Conservation (phyloP, 345 rosid genomes). For the Eutrema japonicum region DNA sequence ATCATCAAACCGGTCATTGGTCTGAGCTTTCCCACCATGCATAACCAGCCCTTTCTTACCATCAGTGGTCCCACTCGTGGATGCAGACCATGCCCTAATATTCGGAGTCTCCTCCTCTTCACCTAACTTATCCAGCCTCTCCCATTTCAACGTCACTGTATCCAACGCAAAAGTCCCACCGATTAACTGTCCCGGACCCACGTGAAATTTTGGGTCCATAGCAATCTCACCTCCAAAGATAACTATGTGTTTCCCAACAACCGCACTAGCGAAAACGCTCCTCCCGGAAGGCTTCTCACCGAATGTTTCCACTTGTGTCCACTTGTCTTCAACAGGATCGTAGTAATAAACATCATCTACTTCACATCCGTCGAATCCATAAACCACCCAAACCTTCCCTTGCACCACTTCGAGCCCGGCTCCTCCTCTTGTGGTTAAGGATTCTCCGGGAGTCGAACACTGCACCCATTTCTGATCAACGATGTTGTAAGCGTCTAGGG, state of each 20-base stretch:
- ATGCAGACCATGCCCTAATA: constrained; percentile 39
- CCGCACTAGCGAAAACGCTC: constrained; percentile 42
- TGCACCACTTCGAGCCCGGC: constrained; percentile 40
- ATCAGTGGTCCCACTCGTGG: constrained; percentile 23
- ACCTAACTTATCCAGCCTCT: constrained; percentile 27
- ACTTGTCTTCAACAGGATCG: constrained; percentile 25
- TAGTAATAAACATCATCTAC: constrained; percentile 32
- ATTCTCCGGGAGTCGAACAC: constrained; percentile 28
- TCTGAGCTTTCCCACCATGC: constrained; percentile 42
- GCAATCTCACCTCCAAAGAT: constrained; percentile 42
- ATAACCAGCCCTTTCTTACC: constrained; percentile 39
- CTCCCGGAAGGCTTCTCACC: constrained; percentile 38
- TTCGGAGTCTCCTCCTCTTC: constrained; percentile 28
- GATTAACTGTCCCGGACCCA: constrained; percentile 34
- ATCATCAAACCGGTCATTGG: constrained; percentile 37
- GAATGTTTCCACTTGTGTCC: constrained; percentile 38
- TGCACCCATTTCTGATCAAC: constrained; percentile 32
- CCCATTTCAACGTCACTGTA: constrained; percentile 36
- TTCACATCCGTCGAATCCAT: constrained; percentile 37
- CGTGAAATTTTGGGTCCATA: constrained; percentile 30
- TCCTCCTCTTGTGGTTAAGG: constrained; percentile 34
- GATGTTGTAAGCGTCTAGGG: constrained; percentile 33
- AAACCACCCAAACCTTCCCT: constrained; percentile 42
- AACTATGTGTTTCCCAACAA: constrained; percentile 38
- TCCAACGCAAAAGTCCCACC: constrained; percentile 40